Evolutionary conservation across 495 filamentous ascomycete genomes (phyloP), one percentile per base, ranked within the genome.

Genomic region (Tetracladium setigerum): DNA sequence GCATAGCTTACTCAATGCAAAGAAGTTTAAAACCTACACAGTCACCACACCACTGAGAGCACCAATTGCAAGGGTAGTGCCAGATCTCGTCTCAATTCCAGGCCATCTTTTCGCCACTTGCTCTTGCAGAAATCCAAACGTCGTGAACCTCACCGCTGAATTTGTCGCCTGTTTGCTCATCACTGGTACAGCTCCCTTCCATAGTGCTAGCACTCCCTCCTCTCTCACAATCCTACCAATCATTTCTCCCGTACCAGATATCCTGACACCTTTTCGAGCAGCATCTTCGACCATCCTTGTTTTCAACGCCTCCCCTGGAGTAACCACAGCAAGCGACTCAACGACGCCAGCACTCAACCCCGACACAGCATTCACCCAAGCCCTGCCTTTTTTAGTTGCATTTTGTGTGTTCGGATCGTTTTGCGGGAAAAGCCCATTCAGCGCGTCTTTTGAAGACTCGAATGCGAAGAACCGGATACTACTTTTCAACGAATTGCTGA

Each of bases 241-340:
- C 16, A 12, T 16, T 8, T 7, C 35, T 2, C 57, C 59, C 44
- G 56, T 56, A 2, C 14, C 38, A 16, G 57, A 52, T 19, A 38
- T 42, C 19, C 54, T 57, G n/a, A 35, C 13, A 32, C 38, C 56
- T 3, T 50, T 35, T n/a, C 54, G 52, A 15, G 51, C 49, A 12
- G 55, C 54, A 33, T 64, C 59, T 35, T 62, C 59, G 34, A 64
- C 59, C 16, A 60, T 54, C 17, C 58, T 57, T n/a, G 62, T 62
- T 49, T 62, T 64, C 30, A 62, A 49, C 11, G 59, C 60, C 39
- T 64, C 62, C 1, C 57, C 60, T 2, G 60, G 62, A 15, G 62
- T 64, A 0, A 62, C 62, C 1, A 62, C 55, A 5, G 54, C 12
- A 0, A 62, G 41, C 19, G 55, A 58, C 44, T 62, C 62, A 10